Percentiles rank a stretch among this genome's conserved stretches.
Evolutionary conservation across 83 land plant genomes (phyloP).

Genomic region (Picea engelmannii): DNA sequence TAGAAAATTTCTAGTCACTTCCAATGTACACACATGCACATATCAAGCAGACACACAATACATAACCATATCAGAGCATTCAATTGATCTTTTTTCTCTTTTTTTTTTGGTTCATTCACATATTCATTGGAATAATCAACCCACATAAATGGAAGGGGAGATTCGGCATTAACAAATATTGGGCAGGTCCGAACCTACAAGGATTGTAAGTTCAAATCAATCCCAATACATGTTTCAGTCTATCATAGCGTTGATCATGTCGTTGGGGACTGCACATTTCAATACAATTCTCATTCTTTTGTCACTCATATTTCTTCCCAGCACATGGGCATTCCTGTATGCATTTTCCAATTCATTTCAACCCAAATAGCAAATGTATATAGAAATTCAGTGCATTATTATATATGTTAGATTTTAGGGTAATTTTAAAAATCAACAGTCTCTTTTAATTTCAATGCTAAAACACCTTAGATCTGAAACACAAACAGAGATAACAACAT

Average conservation of each 20-base stretch:
- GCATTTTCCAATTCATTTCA: constrained; percentile 8
- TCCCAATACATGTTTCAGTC: constrained; percentile 26
- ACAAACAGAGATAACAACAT: no score
- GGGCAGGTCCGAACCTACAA: constrained; percentile 20
- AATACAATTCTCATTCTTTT: constrained; percentile 25
- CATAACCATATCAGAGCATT: not conserved
- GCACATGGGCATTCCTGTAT: constrained; percentile 27
- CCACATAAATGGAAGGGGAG: no score
- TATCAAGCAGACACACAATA: no score
- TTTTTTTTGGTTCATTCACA: not conserved
- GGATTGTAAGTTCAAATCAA: constrained; percentile 18
- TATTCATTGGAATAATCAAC: no score
- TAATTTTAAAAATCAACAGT: no score
- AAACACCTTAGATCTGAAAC: no score
- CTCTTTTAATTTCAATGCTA: no score
- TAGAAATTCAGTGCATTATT: not conserved
- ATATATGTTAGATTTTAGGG: no score
- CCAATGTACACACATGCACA: no score
- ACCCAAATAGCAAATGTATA: not conserved
- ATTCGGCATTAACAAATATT: not conserved
- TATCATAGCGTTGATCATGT: constrained; percentile 32
- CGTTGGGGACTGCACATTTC: constrained; percentile 61
- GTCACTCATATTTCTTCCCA: constrained; percentile 48
- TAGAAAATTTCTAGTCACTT: not conserved
- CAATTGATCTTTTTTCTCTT: no score